These are phyloP conservation scores for Phytophthora tentaculata DNA, from an alignment of 352 stramenopile species.

Conservation along the genomic window DNA sequence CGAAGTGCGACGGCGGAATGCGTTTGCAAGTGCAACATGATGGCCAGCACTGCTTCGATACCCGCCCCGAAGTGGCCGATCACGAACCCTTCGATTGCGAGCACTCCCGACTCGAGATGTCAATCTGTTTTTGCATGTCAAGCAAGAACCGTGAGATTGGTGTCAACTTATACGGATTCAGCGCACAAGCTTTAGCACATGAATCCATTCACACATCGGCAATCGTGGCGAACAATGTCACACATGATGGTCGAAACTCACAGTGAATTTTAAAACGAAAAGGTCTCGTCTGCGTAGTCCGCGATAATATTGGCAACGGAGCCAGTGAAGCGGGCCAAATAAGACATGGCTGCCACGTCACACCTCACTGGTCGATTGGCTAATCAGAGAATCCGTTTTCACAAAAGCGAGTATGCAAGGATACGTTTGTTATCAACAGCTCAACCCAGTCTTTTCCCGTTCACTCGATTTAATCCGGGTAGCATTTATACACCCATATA, in stretches of 20 bases:
- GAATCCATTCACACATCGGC: no score
- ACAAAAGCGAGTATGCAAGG: neutral
- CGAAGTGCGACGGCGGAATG: constrained; percentile 26
- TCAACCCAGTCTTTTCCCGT: no score
- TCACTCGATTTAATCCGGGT: neutral
- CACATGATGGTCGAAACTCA: no score
- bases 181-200: no score
- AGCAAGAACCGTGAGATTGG: no score
- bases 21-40: neutral
- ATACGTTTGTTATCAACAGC: neutral
- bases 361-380: constrained; percentile 15
- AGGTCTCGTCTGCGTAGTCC: no score
- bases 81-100: neutral
- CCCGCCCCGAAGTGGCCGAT: neutral
- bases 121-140: no score
- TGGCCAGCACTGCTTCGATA: no score
- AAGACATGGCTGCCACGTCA: constrained; percentile 20
- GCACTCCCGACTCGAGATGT: neutral
- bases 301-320: constrained; percentile 13
- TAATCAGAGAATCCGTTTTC: constrained; percentile 1
- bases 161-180: no score
- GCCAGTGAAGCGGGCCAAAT: constrained; percentile 18
- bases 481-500: neutral
- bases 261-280: no score
- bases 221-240: no score